A percentile compares a stretch with the other conserved stretches of the same genome.
Conservation (phyloP, 768 basidiomycete genomes). For the Macrocybe gigantea region DNA sequence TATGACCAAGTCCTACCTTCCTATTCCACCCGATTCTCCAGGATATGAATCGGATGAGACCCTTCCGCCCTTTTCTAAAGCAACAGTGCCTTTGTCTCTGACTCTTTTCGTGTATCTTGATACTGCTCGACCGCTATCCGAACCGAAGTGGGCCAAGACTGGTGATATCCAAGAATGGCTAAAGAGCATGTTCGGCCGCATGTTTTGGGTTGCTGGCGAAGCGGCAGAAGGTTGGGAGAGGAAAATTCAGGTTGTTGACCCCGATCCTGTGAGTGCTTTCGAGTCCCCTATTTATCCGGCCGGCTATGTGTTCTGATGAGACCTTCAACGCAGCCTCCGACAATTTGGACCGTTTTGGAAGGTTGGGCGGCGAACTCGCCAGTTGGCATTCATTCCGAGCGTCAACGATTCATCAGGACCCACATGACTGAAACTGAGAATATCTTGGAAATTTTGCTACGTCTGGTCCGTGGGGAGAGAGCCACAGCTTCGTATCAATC, state of each 20-base stretch:
- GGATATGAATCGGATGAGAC: constrained; percentile 47
- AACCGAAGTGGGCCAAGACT: constrained; percentile 95
- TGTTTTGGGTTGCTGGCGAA: constrained; percentile 82
- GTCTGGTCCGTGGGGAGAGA: constrained; percentile 87
- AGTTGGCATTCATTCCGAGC: constrained; percentile 66
- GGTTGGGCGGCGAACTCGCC: constrained; percentile 85
- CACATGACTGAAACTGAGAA: constrained; percentile 86
- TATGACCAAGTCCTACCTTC: constrained; percentile 61
- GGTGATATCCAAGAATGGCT: constrained; percentile 95
- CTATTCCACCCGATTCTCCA: constrained; percentile 23
- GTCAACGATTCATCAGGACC: constrained; percentile 84
- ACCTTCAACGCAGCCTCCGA: constrained; percentile 62
- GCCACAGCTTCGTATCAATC: constrained; percentile 66
- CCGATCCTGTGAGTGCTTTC: constrained; percentile 75
- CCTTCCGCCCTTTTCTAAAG: constrained; percentile 68
- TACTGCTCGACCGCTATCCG: constrained; percentile 81
- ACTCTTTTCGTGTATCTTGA: constrained; percentile 80
- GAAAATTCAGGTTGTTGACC: constrained; percentile 88
- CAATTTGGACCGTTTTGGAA: constrained; percentile 86
- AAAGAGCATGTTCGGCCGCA: constrained; percentile 79
- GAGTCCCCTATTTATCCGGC: not conserved
- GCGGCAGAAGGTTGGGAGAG: constrained; percentile 92
- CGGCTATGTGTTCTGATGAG: constrained; percentile 2
- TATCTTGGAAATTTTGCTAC: constrained; percentile 86
- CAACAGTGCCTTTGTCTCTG: constrained; percentile 44